Base-by-base conservation (phyloP, 2,329 filamentous ascomycete genomes). In the Mycosphaerella arachidis region DNA sequence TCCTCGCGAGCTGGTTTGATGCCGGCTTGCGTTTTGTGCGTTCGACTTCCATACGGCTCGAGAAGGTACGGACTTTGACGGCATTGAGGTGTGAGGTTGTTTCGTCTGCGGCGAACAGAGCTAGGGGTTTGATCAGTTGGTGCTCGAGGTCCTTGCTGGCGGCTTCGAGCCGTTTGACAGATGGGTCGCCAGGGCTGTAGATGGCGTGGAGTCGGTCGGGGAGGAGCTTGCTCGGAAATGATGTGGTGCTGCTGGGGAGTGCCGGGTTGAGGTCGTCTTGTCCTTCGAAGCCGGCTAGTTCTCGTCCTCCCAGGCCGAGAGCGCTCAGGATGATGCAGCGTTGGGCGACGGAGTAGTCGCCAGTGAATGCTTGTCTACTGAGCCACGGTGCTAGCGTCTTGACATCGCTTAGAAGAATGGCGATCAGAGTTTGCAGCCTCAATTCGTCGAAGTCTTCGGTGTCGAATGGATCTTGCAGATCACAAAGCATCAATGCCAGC, bases 11-110 rank as follows among this genome's bases (percentile, higher is more conserved):
- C 8, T 87, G 87, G 70, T 96, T 96, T 13, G 88, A 87, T 3
- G 86, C 80, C 58, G 80, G 80, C 53, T 79, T 81, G 53, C 83
- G 79, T 62, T 79, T 81, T 58, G 83, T 83, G 68, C 88, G 83
- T 24, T 63, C 60, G 18, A 87, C 81, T 59, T 84, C 81, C 73
- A 92, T 86, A 18, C 89, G 86, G 0, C 89, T 90, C 10, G 88
- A 93, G 75, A 97, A 96, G 2, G 88, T 96, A 30, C 91, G 86
- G 24, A 97, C 84, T 77, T 97, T 97, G 50, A 99, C 84, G 6
- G 88, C 84, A 66, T 92, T 86, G 18, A 73, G 68, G 0, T 94
- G 92, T 0, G 93, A 92, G 0, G 88, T 88, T 6, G 86, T 81
- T 24, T 87, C 81, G 71, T 97, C 92, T 45, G 92, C 92, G 2